A percentile compares a stretch with the other conserved stretches of the same genome.
phyloP scores from a whole-genome alignment of 2,329 filamentous ascomycete species.

The Metarhizium anisopliae region DNA sequence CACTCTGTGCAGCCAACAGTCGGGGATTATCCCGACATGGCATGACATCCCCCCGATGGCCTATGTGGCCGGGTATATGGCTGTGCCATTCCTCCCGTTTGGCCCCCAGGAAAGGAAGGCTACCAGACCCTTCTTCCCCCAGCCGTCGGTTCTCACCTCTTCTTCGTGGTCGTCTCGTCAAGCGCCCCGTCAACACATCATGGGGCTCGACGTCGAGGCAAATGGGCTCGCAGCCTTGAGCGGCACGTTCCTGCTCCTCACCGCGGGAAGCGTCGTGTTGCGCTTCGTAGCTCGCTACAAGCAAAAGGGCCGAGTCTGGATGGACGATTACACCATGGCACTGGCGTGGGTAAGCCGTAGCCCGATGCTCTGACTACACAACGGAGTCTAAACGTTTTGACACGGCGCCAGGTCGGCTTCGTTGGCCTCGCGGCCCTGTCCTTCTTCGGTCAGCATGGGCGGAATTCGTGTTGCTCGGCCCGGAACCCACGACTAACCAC shows the following conservation, averaged over 20 bases:
- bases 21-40: no score
- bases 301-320: not conserved
- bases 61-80: no score
- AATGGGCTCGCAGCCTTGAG: not conserved
- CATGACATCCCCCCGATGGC: no score
- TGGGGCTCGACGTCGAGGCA: not conserved
- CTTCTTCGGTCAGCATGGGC: not conserved
- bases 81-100: no score
- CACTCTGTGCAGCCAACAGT: no score
- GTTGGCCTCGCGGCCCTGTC: not conserved
- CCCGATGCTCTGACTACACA: not conserved
- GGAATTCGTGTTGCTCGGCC: no score
- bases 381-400: not conserved
- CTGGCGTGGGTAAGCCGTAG: not conserved
- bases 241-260: not conserved
- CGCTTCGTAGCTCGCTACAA: not conserved
- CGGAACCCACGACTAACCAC: no score
- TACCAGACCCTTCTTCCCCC: no score
- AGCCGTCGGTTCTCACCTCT: no score
- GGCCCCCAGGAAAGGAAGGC: no score
- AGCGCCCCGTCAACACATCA: not conserved
- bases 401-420: not conserved
- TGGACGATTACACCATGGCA: not conserved
- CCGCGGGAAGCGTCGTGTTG: not conserved
- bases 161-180: not conserved